phyloP scores from a whole-genome alignment of 768 basidiomycete species.

The Amanita inopinata region DNA sequence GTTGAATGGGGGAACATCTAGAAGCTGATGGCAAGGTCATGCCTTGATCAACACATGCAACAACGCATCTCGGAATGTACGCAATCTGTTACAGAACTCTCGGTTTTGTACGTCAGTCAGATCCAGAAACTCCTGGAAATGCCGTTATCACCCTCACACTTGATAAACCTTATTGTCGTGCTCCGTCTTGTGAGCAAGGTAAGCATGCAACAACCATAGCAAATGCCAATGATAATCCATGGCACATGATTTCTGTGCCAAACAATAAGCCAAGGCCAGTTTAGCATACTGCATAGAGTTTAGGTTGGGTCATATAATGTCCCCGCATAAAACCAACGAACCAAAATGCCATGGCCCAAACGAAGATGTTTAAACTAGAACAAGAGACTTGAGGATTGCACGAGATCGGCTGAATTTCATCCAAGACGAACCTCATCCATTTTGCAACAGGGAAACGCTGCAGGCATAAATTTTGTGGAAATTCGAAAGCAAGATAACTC shows the following conservation, averaged over 20 bases:
- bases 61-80: neutral
- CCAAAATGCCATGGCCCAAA: constrained; percentile 58
- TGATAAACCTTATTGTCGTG: constrained; percentile 10
- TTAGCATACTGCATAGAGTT: constrained; percentile 51
- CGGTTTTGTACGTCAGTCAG: constrained; percentile 65
- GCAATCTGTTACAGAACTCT: constrained; percentile 62
- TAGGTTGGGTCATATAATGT: constrained; percentile 72
- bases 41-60: neutral
- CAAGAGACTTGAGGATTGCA: neutral
- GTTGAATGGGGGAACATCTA: neutral
- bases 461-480: constrained; percentile 63
- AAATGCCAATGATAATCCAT: constrained; percentile 68
- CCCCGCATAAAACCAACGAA: too few relatives aligned
- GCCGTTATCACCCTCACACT: constrained; percentile 4
- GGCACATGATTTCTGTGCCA: constrained; percentile 67
- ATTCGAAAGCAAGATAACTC: constrained; percentile 62
- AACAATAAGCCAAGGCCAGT: neutral
- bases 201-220: constrained; percentile 44
- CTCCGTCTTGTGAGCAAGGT: constrained; percentile 27
- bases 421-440: constrained; percentile 59
- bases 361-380: constrained; percentile 51
- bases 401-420: neutral
- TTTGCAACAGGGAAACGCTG: constrained; percentile 69
- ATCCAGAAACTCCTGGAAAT: constrained; percentile 54
- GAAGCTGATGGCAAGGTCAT: neutral